Evolutionary conservation across 1,139 yeast genomes (phyloP).

Genomic region (Cylindricascospora bacillispora): DNA sequence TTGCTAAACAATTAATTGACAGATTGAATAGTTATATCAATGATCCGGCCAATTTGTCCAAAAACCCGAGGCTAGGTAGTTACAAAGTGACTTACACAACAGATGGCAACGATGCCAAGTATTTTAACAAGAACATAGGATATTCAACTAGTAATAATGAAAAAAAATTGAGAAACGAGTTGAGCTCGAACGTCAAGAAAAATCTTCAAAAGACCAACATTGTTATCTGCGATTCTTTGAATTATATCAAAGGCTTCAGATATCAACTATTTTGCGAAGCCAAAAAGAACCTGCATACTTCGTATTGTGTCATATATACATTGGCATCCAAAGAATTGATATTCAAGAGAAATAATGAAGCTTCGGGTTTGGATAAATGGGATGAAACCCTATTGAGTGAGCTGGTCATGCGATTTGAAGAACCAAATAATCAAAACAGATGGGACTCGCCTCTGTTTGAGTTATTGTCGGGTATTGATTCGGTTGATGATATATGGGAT

Average conservation of each 20-base stretch:
- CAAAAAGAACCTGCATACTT: constrained; percentile 57
- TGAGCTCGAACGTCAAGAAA: constrained; percentile 80
- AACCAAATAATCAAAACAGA: constrained; percentile 72
- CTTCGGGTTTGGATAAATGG: constrained; percentile 39
- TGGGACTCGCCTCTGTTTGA: constrained; percentile 74
- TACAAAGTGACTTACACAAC: no score
- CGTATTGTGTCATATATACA: constrained; percentile 73
- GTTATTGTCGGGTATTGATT: constrained; percentile 3
- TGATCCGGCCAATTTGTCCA: not conserved
- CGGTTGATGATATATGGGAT: constrained; percentile 16
- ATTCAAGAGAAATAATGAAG: constrained; percentile 43
- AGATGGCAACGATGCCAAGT: no score
- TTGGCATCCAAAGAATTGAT: constrained; percentile 55
- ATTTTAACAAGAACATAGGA: no score
- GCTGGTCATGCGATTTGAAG: constrained; percentile 78
- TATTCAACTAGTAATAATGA: constrained; percentile 24
- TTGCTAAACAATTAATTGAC: constrained; percentile 45
- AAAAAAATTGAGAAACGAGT: constrained; percentile 70
- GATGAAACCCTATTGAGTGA: constrained; percentile 53
- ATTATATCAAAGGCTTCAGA: constrained; percentile 89
- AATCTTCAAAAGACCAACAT: constrained; percentile 55
- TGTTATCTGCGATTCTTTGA: constrained; percentile 74
- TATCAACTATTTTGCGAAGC: constrained; percentile 93
- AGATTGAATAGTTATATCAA: constrained; percentile 45
- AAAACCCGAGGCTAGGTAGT: no score